Percentiles rank a stretch among this genome's conserved stretches.
Evolutionary conservation across 2,329 filamentous ascomycete genomes (phyloP).

Genomic region (Colletotrichum lupini): DNA sequence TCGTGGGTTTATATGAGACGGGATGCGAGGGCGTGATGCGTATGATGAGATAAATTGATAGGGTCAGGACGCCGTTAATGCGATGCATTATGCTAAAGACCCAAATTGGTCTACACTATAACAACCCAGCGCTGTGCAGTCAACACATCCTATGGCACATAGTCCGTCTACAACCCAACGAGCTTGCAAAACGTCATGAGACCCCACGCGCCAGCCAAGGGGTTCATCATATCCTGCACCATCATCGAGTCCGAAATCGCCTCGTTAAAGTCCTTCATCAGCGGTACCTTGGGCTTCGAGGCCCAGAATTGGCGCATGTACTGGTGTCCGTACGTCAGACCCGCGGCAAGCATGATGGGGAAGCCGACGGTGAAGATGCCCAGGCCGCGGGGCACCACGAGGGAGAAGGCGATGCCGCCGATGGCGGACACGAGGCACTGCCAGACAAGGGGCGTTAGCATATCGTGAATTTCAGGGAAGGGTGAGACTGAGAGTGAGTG

Average conservation of each 20-base stretch:
- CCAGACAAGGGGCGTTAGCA: neutral
- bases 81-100: neutral
- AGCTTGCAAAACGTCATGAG: conserved; percentile 39
- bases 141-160: no score
- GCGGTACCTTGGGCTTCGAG: conserved; percentile 42
- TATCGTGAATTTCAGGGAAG: no score
- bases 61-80: neutral
- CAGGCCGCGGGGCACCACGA: conserved; percentile 29
- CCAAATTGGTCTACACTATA: neutral
- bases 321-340: conserved; percentile 31
- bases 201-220: conserved; percentile 37
- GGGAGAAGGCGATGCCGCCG: conserved; percentile 34
- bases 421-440: conserved; percentile 38
- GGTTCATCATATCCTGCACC: conserved; percentile 36
- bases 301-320: conserved; percentile 45
- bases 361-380: conserved; percentile 34
- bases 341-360: conserved; percentile 37
- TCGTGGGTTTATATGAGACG: conserved; percentile 46
- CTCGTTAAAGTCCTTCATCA: conserved; percentile 44
- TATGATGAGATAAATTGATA: neutral
- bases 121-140: neutral
- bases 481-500: neutral
- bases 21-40: conserved; percentile 23
- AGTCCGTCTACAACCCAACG: conserved; percentile 24
- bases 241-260: conserved; percentile 41